Conservation (phyloP, 352 stramenopile species). For the Aphanomyces astaci region DNA sequence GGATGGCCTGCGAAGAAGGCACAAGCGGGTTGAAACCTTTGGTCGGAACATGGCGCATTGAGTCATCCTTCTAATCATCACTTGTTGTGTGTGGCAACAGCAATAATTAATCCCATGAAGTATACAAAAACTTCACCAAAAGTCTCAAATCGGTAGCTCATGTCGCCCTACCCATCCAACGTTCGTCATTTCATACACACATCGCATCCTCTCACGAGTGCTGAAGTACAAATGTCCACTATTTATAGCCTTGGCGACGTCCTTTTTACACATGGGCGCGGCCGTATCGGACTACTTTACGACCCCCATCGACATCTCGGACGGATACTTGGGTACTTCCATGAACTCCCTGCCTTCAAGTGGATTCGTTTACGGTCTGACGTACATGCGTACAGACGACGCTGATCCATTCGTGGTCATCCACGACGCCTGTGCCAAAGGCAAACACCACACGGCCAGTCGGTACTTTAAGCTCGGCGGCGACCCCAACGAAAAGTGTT, state of each 20-base stretch:
- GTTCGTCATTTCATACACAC: neutral
- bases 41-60: conserved; percentile 61
- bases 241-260: conserved; percentile 2
- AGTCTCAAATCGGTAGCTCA: too few species aligned
- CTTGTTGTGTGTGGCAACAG: too few species aligned
- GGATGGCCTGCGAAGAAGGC: conserved; percentile 48
- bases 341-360: too few species aligned
- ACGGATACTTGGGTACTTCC: conserved; percentile 19
- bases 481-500: conserved; percentile 23
- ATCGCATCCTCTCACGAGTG: neutral
- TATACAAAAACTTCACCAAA: too few species aligned
- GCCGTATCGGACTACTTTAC: conserved; percentile 22
- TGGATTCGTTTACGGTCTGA: neutral
- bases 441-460: conserved; percentile 6
- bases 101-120: too few species aligned
- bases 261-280: neutral
- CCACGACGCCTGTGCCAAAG: conserved; percentile 22
- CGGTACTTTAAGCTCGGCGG: conserved; percentile 21
- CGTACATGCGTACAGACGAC: neutral
- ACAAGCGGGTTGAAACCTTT: conserved; percentile 53
- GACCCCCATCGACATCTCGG: conserved; percentile 9
- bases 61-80: too few species aligned
- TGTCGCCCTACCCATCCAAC: too few species aligned
- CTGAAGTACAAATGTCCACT: neutral
- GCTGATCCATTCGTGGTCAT: conserved; percentile 15